Base-by-base conservation (phyloP, 2,329 filamentous ascomycete species). In the Cladosporium velox region DNA sequence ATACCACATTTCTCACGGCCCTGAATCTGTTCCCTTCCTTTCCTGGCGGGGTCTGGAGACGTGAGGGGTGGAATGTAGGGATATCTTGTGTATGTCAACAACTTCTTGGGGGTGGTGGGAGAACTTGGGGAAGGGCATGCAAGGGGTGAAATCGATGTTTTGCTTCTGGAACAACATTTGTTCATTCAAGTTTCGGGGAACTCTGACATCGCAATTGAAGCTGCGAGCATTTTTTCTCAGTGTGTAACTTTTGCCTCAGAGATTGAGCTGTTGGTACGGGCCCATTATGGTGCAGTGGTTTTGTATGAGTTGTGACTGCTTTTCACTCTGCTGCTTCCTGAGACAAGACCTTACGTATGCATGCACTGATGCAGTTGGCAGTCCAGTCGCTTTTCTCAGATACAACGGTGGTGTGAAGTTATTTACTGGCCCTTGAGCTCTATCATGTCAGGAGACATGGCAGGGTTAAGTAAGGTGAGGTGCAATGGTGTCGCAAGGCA, bases 1-100 rank as follows among this genome's bases (percentile, higher is more conserved):
- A 61, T 49, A 32, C 35, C 21, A 28, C 28, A 61, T 58, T 58
- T 24, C 41, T 47, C 41, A 12, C n/a, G 41, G n/a, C 38, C 15
- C 24, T 28, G 21, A 24, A 24, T 28, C 5, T 38, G 55, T 15
- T 26, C 55, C 34, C 24, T n/a, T n/a, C n/a, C n/a, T n/a, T 21
- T 38, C 34, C 54, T 26, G 8, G 38, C 26, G 58, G 41, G 35
- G 26, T 32, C 28, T 49, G 26, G n/a, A 6, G 38, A 51, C 58
- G 58, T 60, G 58, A 60, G 58, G 58, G 58, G 58, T 60, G 58
- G 58, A 60, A 60, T 60, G 58, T 60, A 49, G 28, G 38, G 55
- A 12, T 58, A 12, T 58, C 28, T 34, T 60, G 58, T 60, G 41
- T 60, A 12, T 60, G 58, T 60, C 58, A 60, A 60, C 35, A 60